These are phyloP conservation scores for Musa balbisiana DNA, from an alignment of 202 grass and related monocot genomes.

Conservation along the genomic window DNA sequence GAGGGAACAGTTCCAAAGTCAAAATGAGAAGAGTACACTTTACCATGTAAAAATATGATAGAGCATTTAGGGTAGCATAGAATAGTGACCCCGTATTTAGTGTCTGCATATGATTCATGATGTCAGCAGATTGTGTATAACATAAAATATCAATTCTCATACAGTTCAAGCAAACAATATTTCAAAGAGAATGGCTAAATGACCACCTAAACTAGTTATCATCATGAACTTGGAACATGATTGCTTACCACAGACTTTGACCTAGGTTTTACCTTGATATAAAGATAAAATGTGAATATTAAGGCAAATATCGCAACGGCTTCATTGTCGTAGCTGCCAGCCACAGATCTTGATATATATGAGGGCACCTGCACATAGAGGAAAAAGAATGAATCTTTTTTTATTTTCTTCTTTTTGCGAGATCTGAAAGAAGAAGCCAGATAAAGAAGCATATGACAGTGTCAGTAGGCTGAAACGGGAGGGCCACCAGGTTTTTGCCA, in stretches of 20 bases:
- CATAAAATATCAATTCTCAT: too few species aligned
- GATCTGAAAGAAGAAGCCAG: background rate
- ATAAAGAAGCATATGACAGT: too few species aligned
- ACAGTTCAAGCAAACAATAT: background rate
- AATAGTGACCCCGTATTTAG: constrained; percentile 96
- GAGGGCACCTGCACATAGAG: constrained; percentile 62
- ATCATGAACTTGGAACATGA: constrained; percentile 22
- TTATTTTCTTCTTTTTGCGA: background rate
- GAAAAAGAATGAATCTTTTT: background rate
- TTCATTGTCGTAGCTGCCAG: constrained; percentile 99
- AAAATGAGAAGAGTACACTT: constrained; percentile 3
- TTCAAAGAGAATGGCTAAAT: background rate
- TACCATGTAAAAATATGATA: constrained; percentile 99
- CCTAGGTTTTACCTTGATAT: constrained; percentile 75
- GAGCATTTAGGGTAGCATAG: constrained; percentile 94
- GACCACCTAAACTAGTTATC: constrained; percentile 7
- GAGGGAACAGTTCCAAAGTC: background rate
- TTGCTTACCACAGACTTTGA: constrained; percentile 10
- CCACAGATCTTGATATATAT: constrained; percentile 97
- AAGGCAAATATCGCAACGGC: constrained; percentile 99
- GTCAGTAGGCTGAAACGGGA: too few species aligned
- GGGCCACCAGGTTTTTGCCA: too few species aligned
- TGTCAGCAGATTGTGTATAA: background rate
- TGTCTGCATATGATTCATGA: constrained; percentile 43
- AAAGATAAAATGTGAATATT: constrained; percentile 98